These are phyloP conservation scores for Phialemonium atrogriseum DNA, from an alignment of 2,329 filamentous ascomycete genomes.

Conservation along the genomic window DNA sequence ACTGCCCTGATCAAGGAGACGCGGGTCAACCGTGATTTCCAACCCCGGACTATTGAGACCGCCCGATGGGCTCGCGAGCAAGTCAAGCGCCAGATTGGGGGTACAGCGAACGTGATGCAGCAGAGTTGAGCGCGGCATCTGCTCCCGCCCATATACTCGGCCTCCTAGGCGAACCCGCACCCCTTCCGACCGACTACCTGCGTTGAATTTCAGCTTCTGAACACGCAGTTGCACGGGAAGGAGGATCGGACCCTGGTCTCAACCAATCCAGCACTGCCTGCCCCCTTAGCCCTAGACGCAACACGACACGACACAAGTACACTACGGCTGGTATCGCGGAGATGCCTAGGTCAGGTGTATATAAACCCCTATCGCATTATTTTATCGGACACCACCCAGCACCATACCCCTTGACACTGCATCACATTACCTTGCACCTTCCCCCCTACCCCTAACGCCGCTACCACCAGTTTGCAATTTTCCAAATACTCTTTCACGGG, in stretches of 20 bases:
- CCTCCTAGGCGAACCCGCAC: no score
- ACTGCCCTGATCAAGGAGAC: constrained; percentile 86
- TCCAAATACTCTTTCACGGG: constrained; percentile 10
- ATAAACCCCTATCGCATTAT: constrained; percentile 6
- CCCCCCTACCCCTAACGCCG: constrained; percentile 7
- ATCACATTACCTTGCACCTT: constrained; percentile 9
- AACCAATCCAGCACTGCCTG: background rate
- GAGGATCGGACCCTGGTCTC: background rate
- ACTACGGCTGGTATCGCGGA: constrained; percentile 1
- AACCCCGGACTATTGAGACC: constrained; percentile 78
- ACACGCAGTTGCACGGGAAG: background rate
- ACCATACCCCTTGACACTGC: constrained; percentile 14
- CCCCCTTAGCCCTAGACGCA: constrained; percentile 1
- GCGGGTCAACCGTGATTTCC: constrained; percentile 80
- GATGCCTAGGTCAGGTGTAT: constrained; percentile 1
- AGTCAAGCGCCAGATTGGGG: constrained; percentile 79
- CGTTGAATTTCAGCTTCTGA: background rate
- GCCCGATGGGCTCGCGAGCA: constrained; percentile 96
- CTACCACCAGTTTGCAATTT: constrained; percentile 13
- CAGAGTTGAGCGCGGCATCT: constrained; percentile 30
- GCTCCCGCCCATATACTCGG: constrained; percentile 5
- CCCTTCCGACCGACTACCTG: background rate
- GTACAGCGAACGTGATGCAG: constrained; percentile 42
- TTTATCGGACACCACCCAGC: constrained; percentile 11
- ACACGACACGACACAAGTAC: constrained; percentile 5